Conservation (phyloP, 2,329 filamentous ascomycete species). For the Exophiala oligosperma region DNA sequence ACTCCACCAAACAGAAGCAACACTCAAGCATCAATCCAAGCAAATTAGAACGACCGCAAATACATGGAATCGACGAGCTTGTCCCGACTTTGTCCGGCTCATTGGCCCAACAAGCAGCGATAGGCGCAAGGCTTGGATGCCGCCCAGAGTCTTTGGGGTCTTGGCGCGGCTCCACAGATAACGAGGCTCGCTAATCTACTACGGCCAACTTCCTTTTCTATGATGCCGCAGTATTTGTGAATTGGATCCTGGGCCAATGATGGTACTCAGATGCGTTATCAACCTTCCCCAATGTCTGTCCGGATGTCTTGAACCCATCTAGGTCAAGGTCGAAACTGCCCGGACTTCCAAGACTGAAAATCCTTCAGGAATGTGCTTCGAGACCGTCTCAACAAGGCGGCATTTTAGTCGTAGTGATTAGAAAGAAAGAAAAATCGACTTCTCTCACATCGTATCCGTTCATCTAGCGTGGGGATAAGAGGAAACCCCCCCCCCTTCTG, state of each 20-base stretch:
- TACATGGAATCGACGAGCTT: neutral
- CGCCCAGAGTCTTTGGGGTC: conserved; percentile 7
- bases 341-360: conserved; percentile 1
- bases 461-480: conserved; percentile 14
- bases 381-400: neutral
- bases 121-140: conserved; percentile 16
- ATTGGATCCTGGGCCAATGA: conserved; percentile 10
- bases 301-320: conserved; percentile 6
- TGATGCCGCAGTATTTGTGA: conserved; percentile 11
- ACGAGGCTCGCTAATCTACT: conserved; percentile 22
- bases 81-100: neutral
- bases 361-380: conserved; percentile 8
- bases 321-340: conserved; percentile 6
- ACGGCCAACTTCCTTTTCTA: neutral
- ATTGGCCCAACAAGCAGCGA: conserved; percentile 15
- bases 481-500: neutral
- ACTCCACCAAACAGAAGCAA: neutral
- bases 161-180: conserved; percentile 22
- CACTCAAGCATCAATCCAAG: neutral
- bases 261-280: conserved; percentile 1
- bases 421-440: too few species aligned
- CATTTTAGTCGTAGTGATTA: neutral
- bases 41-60: neutral
- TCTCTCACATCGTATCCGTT: neutral
- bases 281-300: conserved; percentile 1